Evolutionary conservation across 1,139 yeast genomes (phyloP), one percentile per base, ranked within the genome.

Genomic region (Saccharomyces hybrid): DNA sequence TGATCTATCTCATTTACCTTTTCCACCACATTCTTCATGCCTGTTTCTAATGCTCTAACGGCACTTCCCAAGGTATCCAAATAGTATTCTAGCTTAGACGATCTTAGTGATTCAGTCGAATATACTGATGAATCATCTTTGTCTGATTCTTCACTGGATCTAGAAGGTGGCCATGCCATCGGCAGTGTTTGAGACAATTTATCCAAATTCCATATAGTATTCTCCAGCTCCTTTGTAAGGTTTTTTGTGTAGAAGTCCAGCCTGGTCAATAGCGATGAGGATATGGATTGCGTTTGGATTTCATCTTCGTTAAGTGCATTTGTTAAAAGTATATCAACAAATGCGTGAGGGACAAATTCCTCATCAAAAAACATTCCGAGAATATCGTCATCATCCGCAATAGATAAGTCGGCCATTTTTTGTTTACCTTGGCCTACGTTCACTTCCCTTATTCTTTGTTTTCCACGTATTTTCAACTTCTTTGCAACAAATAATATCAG

Each of bases 181-280:
- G 66, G 64, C 24, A 68, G 56, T 11, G 64, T 55, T 48, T 66
- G 70, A 3, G 71, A 64, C 21, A 68, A 59, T 52, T 63, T 71
- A 51, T 77, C 76, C 49, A 83, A 63, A 44, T 70, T 71, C 51
- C 72, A 74, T 56, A 84, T 72, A 52, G 77, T 76, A 12, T 72
- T 64, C 60, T 81, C 78, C 57, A 83, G 71, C 57, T 81, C 81
- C 24, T 70, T 70, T 0, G 83, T 76, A 16, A 84, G 67, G 58
- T 81, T 82, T 61, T 76, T 80, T 1, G 86, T 80, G 60, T 82
- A 80, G 65, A 77, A 82, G 64, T 85, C 88, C 55, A 84, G 68
- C 60, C 83, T 86, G 3, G 83, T 75, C 19, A 82, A 71, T 44
- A 85, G 71, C 2, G 74, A 59, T 2, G 75, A 64, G 16, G 78